Base-by-base conservation (phyloP, 73 alveolate species). In the Tetrahymena elliotti region DNA sequence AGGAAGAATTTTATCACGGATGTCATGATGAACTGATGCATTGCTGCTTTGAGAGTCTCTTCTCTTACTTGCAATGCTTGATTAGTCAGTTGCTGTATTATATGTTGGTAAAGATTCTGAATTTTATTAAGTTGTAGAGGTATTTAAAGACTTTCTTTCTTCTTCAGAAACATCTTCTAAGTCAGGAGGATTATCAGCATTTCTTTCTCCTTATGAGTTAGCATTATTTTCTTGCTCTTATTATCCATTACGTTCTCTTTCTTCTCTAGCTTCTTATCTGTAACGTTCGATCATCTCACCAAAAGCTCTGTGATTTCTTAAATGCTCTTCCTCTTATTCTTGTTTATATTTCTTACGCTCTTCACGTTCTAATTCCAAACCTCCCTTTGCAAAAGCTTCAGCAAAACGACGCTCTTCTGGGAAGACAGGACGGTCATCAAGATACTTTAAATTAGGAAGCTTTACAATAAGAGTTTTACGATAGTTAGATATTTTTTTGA, bases 371-470 rank as follows among this genome's bases (percentile, higher is more conserved):
- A 96, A 99, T 54, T 98, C 99, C 31, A 98, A 54, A 34, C 99
- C 99, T 52, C 99, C 99, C 83, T 96, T 96, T 11, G 98, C 97
- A 94, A 98, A 99, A 1, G 99, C 99, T 93, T 98, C 98, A n/a
- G 99, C 99, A 93, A 96, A 98, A 93, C 97, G 93, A 95, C 98
- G 98, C 93, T 98, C 99, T 93, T 98, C 99, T 40, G 96, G 98
- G 93, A 98, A 98, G 37, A 98, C 97, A 15, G 99, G 99, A 97
- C 98, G 97, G 84, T 98, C 99, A 95, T 98, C 99, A 83, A 98
- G 94, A 96, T 98, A 99, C 93, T 97, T 99, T 92, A 99, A 97
- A 33, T 97, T 96, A 33, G 98, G 98, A 27, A 99, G 94, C 95
- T 94, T 96, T 35, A 97, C 98, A 33, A 98, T 98, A 36, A 99